Evolutionary conservation across 2,329 filamentous ascomycete genomes (phyloP).

Genomic region (Botrytis porri): DNA sequence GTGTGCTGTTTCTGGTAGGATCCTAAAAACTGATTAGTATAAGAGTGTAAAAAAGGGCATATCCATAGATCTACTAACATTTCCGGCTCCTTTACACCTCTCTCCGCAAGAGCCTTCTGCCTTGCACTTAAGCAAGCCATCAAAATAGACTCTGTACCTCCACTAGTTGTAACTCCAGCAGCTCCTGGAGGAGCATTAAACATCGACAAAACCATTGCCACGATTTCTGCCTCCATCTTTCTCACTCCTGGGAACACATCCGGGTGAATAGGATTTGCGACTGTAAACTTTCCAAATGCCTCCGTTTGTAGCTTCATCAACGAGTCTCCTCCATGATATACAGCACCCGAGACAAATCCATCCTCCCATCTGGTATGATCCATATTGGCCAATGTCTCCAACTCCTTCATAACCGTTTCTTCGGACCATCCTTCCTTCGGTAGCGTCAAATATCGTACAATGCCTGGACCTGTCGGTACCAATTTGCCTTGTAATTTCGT

Average conservation of each 20-base stretch:
- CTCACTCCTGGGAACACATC: slow-evolving; percentile 97
- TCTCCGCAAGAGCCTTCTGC: slow-evolving; percentile 82
- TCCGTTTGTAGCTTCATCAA: slow-evolving; percentile 83
- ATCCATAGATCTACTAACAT: slow-evolving; percentile 58
- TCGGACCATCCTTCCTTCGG: slow-evolving; percentile 81
- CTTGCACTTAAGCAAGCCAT: slow-evolving; percentile 91
- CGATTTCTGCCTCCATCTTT: slow-evolving; percentile 99
- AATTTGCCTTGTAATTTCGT: slow-evolving; percentile 81
- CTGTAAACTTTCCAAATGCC: slow-evolving; percentile 90
- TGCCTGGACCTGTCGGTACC: slow-evolving; percentile 66
- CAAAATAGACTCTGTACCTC: slow-evolving; percentile 93
- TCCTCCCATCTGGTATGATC: slow-evolving; percentile 97
- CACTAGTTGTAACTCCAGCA: slow-evolving; percentile 85
- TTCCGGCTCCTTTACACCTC: slow-evolving; percentile 86
- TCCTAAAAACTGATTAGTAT: slow-evolving; percentile 52
- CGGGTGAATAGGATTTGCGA: slow-evolving; percentile 94
- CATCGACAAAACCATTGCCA: slow-evolving; percentile 87
- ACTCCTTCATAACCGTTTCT: slow-evolving; percentile 75
- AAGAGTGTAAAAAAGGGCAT: slow-evolving; percentile 21
- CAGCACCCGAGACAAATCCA: slow-evolving; percentile 87
- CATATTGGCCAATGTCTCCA: slow-evolving; percentile 76
- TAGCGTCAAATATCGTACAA: slow-evolving; percentile 70
- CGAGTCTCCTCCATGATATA: slow-evolving; percentile 88
- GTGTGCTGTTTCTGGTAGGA: slow-evolving; percentile 90
- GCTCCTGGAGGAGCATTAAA: slow-evolving; percentile 87